A percentile compares a stretch with the other conserved stretches of the same genome.
These are phyloP conservation scores for Nakazawaea holstii DNA, from an alignment of 805 yeast species.

Conservation along the genomic window DNA sequence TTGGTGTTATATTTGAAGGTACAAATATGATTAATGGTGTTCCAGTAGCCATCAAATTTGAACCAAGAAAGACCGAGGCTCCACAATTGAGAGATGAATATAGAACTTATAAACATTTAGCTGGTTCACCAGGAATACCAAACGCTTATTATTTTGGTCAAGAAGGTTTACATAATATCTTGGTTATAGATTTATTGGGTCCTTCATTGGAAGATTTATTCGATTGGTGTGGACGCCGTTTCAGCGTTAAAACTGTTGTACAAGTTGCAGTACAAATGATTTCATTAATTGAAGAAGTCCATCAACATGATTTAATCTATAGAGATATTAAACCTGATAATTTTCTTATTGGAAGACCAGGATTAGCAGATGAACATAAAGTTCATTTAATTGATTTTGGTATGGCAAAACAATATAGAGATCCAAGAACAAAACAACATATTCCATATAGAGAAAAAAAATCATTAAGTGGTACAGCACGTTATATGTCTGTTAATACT, in stretches of 20 bases:
- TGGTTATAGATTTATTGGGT: conserved; percentile 91
- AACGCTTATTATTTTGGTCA: conserved; percentile 98
- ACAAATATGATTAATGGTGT: conserved; percentile 85
- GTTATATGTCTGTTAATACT: conserved; percentile 97
- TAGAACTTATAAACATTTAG: conserved; percentile 84
- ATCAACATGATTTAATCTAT: conserved; percentile 85
- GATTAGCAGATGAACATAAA: conserved; percentile 74
- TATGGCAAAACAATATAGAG: conserved; percentile 97
- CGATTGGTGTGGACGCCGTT: conserved; percentile 96
- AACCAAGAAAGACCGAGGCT: conserved; percentile 94
- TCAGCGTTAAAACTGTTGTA: conserved; percentile 81
- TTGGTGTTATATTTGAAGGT: conserved; percentile 97
- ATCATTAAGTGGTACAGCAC: conserved; percentile 95
- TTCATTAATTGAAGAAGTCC: conserved; percentile 77
- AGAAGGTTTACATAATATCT: conserved; percentile 92
- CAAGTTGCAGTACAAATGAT: conserved; percentile 96
- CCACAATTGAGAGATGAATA: conserved; percentile 97
- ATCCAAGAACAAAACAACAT: conserved; percentile 91
- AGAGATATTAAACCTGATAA: conserved; percentile 98
- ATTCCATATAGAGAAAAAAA: conserved; percentile 96
- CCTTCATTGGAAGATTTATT: conserved; percentile 94
- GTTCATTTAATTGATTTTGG: conserved; percentile 95
- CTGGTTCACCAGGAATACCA: conserved; percentile 83
- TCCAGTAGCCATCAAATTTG: conserved; percentile 95
- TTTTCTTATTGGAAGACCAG: conserved; percentile 88